Percentiles rank a stretch among this genome's conserved stretches.
phyloP scores from a whole-genome alignment of 768 basidiomycete genomes.

The Pulveroboletus sp. region DNA sequence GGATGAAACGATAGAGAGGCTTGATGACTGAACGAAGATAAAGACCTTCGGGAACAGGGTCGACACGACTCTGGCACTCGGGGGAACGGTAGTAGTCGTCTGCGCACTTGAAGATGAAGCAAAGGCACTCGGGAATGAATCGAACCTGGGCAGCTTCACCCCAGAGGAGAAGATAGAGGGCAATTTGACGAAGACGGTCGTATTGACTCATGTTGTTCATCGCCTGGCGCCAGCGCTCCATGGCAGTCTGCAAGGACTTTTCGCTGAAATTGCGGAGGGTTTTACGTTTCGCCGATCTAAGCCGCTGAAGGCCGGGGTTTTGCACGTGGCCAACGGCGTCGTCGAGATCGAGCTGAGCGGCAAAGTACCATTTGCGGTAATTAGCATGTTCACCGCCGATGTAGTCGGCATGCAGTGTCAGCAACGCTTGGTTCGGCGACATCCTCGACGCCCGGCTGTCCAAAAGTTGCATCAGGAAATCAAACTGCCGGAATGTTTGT shows the following conservation, averaged over 20 bases:
- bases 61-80: constrained; percentile 92
- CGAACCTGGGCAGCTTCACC: constrained; percentile 97
- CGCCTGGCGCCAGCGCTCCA: constrained; percentile 92
- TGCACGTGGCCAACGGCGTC: constrained; percentile 92
- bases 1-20: constrained; percentile 92
- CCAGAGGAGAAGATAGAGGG: constrained; percentile 94
- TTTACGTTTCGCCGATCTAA: constrained; percentile 66
- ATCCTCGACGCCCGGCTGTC: constrained; percentile 96
- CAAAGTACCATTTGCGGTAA: constrained; percentile 99
- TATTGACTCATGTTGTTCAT: constrained; percentile 99
- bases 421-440: constrained; percentile 91
- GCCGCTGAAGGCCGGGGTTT: constrained; percentile 83
- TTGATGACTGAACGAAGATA: constrained; percentile 89
- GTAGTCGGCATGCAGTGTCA: constrained; percentile 97
- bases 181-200: constrained; percentile 93
- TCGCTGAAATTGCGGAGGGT: constrained; percentile 52
- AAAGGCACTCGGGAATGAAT: constrained; percentile 93
- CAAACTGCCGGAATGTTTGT: constrained; percentile 54
- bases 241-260: constrained; percentile 74
- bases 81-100: constrained; percentile 99
- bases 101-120: constrained; percentile 99
- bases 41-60: constrained; percentile 92
- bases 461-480: constrained; percentile 95
- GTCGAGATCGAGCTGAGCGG: constrained; percentile 96
- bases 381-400: constrained; percentile 98